Evolutionary conservation across 305 asterid genomes (phyloP), one percentile per base, ranked within the genome.

Genomic region (Fraxinus sp.): DNA sequence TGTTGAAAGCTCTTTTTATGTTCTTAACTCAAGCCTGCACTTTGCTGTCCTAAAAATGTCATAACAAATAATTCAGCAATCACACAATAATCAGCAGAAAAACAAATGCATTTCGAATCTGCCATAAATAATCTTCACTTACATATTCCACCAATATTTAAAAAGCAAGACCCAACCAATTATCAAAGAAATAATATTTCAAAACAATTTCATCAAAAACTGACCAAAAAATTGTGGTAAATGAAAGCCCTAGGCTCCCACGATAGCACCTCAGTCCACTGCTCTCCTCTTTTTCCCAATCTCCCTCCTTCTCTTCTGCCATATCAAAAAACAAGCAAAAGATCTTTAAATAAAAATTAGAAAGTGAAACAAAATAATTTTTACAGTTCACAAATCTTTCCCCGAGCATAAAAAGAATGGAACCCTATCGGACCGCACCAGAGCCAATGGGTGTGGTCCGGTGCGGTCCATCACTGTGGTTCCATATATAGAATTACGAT

Each of bases 161-260:
- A 55, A 55, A 55, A 57, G 26, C 66, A 62, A 62, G 28, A 62
- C 72, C 30, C 33, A 24, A 64, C 72, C 32, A 62, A 20, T 22
- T 7, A 62, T 22, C 71, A 68, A 68, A 28, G 20, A 68, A 68
- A 3, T 70, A 10, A 28, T 5, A 28, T 26, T 66, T 24, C 74
- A 66, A 66, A 66, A 14, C 37, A 70, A 30, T 4, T 28, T 30
- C 49, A 77, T 20, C 4, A 20, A 80, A 88, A 55, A 36, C 91
- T 93, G 86, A 93, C 98, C 98, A 95, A 87, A 81, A 95, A 95
- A 88, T 92, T 91, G 81, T 90, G 91, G 79, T 87, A 87, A 37
- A 88, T 0, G 66, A 82, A 85, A 10, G 89, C 91, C 79, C 93
- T 89, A 4, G 93, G 93, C 85, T 88, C 90, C 93, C 93, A 90